Conservation (phyloP, 805 yeast genomes). For the Candida maesae region DNA sequence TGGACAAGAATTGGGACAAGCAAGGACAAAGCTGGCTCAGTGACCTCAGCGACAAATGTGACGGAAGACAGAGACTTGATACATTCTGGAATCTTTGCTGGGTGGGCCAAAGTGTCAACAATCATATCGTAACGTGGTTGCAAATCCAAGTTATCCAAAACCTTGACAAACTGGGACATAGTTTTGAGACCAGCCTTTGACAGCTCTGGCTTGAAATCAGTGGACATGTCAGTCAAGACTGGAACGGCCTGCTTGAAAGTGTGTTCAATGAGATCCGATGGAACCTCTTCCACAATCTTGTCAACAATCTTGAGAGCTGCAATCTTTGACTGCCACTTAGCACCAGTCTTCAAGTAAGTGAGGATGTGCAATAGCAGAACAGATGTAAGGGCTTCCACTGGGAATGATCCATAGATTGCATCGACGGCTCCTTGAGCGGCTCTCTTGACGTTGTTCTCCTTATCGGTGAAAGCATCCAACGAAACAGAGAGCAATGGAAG, state of each 20-base stretch:
- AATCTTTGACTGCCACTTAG: constrained; percentile 89
- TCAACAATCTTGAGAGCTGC: constrained; percentile 76
- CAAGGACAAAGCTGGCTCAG: constrained; percentile 89
- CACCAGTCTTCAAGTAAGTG: constrained; percentile 67
- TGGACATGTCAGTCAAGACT: constrained; percentile 79
- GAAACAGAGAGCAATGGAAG: constrained; percentile 58
- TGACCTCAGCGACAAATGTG: constrained; percentile 97
- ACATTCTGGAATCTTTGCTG: constrained; percentile 82
- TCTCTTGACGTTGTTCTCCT: constrained; percentile 80
- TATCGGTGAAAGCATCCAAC: constrained; percentile 75
- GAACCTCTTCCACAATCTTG: constrained; percentile 70
- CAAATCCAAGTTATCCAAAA: constrained; percentile 89
- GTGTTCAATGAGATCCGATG: constrained; percentile 80
- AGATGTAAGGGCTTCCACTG: constrained; percentile 75
- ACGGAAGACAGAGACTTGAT: constrained; percentile 87
- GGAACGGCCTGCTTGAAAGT: constrained; percentile 80
- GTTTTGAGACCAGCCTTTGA: constrained; percentile 79
- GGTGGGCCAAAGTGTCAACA: constrained; percentile 86
- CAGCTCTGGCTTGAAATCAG: constrained; percentile 95
- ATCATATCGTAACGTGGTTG: constrained; percentile 80
- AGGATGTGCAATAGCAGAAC: constrained; percentile 60
- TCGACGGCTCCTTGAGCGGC: constrained; percentile 82
- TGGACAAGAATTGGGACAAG: constrained; percentile 90
- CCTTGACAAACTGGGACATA: constrained; percentile 66
- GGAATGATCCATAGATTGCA: constrained; percentile 63